Base-by-base conservation (phyloP, 2,329 filamentous ascomycete species). In the Tricladium varicosporioides region DNA sequence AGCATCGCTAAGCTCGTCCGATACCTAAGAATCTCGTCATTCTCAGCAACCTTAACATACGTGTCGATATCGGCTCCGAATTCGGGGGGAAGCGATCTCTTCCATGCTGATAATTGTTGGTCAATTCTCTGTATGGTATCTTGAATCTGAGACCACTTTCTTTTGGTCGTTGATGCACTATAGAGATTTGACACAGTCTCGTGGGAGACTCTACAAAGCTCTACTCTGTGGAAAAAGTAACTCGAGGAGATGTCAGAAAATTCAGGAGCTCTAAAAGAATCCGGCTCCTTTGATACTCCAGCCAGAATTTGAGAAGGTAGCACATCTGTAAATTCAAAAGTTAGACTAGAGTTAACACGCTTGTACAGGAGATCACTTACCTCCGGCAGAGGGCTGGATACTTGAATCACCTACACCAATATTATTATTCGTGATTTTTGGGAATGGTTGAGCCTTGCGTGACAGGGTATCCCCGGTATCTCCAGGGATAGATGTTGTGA, bases 151-250 rank as follows among this genome's bases (percentile, higher is more conserved):
- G 45, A 50, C 66, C 65, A 68, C 54, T 55, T 65, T 15, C 59
- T 43, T 32, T 61, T 65, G 31, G 60, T 56, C 1, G 59, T 63
- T 13, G 63, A 56, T n/a, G 66, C 63, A 31, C 62, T 65, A 51
- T 68, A 68, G 4, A 68, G 60, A 27, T 65, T 52, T 0, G 63
- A 62, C 5, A 64, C 48, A 9, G 66, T 65, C 18, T 67, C 63
- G 45, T 68, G 66, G 1, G 63, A 61, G 1, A 67, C 58, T 42
- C 67, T 65, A 3, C 60, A 60, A 1, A 68, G 57, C 46, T 66
- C 60, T n/a, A 58, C 62, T 13, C 62, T 59, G 48, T 67, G 67
- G 32, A 65, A 62, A 48, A 68, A 67, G 47, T 62, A 67, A 1
- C 62, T 67, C 2, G 60, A 62, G 3, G 48, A 42, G 0, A 63